Base-by-base conservation (phyloP, 805 yeast genomes). In the Ogataea allantospora region DNA sequence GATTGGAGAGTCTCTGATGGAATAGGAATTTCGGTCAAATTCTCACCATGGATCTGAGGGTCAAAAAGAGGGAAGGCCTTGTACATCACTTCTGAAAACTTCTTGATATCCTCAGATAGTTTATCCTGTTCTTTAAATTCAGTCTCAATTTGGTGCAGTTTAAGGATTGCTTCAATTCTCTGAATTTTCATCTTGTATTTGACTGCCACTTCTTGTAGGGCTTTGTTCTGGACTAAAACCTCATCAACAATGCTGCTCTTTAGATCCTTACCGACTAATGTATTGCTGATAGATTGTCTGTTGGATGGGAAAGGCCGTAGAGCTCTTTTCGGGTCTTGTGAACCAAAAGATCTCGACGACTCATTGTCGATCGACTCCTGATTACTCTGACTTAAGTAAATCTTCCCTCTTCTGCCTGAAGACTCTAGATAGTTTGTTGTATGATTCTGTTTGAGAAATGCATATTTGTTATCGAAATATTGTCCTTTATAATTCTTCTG, bases 1-100 rank as follows among this genome's bases (percentile, higher is more conserved):
- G 95, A 87, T 47, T 78, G 79, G 46, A 82, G 69, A 2, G 95
- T 84, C 63, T 83, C 86, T 48, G 78, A 75, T 21, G 96, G 95
- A 35, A 85, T 79, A 22, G 96, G 96, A 68, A 89, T 86, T 69
- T 91, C 96, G n/a, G 95, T 84, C 57, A 88, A 70, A 58, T 88
- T 85, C 56, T 89, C 95, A 7, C 79, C 70, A 29, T 50, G 70
- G 52, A 49, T 48, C 40, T 66, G 62, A 38, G 73, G 63, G 31
- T 70, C 63, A 55, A 74, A 83, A 29, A 86, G 62, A 32, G 96
- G 96, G 67, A 91, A 85, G 85, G 88, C 80, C 39, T 76, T 75
- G 59, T 80, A 78, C 79, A 93, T 71, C 12, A 78, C 68, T 6
- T 63, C 55, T 5, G 83, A 65, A 76, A 84, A 78, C 46, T 62